A percentile compares a stretch with the other conserved stretches of the same genome.
phyloP scores from a whole-genome alignment of 257 asterid genomes.

The Agastache rugosa region DNA sequence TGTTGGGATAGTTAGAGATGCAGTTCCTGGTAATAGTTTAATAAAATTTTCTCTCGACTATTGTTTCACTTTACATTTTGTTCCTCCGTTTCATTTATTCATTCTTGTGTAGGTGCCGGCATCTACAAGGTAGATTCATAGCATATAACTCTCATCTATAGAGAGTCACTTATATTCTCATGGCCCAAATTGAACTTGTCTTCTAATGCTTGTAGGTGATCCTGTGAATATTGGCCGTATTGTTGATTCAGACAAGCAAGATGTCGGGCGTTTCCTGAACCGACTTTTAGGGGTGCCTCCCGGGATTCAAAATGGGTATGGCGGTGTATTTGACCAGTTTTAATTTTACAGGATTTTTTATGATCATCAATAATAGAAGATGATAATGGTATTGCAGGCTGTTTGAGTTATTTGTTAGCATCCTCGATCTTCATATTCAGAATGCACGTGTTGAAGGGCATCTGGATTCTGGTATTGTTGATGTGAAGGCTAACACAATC shows the following conservation, averaged over 20 bases:
- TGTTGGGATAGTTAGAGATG: constrained; percentile 89
- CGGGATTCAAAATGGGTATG: constrained; percentile 88
- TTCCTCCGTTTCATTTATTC: constrained; percentile 6
- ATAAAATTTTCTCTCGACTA: not conserved
- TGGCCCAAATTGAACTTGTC: constrained; percentile 22
- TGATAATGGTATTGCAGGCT: constrained; percentile 67
- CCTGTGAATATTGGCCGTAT: constrained; percentile 80
- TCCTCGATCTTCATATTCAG: constrained; percentile 75
- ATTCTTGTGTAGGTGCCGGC: not conserved
- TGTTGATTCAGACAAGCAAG: constrained; percentile 94
- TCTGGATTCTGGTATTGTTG: constrained; percentile 94
- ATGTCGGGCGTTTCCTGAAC: constrained; percentile 97
- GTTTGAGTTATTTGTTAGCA: constrained; percentile 89
- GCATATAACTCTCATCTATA: constrained; percentile 1
- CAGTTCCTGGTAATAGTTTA: constrained; percentile 63
- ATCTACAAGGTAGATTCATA: constrained; percentile 23
- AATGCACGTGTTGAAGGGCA: constrained; percentile 90
- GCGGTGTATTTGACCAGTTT: constrained; percentile 36
- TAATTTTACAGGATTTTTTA: not conserved
- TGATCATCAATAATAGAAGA: constrained; percentile 36
- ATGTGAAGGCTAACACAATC: constrained; percentile 79
- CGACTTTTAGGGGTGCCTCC: constrained; percentile 95
- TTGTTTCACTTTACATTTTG: constrained; percentile 12
- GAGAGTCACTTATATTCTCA: constrained; percentile 22
- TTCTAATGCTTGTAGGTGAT: constrained; percentile 60